Percentiles rank a stretch among this genome's conserved stretches.
These are phyloP conservation scores for Clonostachys rhizophaga DNA, from an alignment of 2,329 filamentous ascomycete genomes.

Conservation along the genomic window DNA sequence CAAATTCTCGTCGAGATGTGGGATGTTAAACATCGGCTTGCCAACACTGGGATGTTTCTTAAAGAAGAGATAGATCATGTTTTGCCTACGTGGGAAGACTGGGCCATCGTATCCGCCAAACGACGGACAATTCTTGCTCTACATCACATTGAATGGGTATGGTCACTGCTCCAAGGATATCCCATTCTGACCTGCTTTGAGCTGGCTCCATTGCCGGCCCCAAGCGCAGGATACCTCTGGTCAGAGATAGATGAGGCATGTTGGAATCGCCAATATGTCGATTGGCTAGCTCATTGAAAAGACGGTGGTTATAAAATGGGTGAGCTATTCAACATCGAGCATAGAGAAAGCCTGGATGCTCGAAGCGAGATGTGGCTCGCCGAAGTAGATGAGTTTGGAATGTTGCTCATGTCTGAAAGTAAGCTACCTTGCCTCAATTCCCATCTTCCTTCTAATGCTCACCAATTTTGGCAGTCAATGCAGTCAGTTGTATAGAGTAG, in stretches of 20 bases:
- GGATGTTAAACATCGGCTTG: conserved; percentile 7
- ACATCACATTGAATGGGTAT: conserved; percentile 10
- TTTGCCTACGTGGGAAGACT: conserved; percentile 5
- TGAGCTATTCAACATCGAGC: conserved; percentile 7
- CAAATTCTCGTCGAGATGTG: conserved; percentile 7
- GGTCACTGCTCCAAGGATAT: conserved; percentile 9
- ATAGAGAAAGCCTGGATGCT: not conserved
- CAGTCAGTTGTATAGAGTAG: too few relatives aligned
- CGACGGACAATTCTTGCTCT: conserved; percentile 8
- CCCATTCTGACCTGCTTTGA: conserved; percentile 10
- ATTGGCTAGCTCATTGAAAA: conserved; percentile 7
- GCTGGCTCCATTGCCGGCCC: conserved; percentile 7
- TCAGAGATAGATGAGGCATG: conserved; percentile 1
- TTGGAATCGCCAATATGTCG: conserved; percentile 3
- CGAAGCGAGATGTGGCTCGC: conserved; percentile 9
- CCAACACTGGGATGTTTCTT: conserved; percentile 6
- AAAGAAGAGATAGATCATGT: conserved; percentile 2
- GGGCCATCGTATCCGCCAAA: conserved; percentile 9
- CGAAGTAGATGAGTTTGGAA: conserved; percentile 8
- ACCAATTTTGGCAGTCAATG: too few relatives aligned
- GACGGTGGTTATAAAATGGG: conserved; percentile 7
- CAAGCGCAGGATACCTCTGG: conserved; percentile 7
- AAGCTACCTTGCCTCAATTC: not conserved
- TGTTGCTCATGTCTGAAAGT: conserved; percentile 10
- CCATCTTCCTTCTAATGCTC: too few relatives aligned